Percentiles rank a stretch among this genome's conserved stretches.
Evolutionary conservation across 495 filamentous ascomycete genomes (phyloP).

Genomic region (Penicillium cinerascens): DNA sequence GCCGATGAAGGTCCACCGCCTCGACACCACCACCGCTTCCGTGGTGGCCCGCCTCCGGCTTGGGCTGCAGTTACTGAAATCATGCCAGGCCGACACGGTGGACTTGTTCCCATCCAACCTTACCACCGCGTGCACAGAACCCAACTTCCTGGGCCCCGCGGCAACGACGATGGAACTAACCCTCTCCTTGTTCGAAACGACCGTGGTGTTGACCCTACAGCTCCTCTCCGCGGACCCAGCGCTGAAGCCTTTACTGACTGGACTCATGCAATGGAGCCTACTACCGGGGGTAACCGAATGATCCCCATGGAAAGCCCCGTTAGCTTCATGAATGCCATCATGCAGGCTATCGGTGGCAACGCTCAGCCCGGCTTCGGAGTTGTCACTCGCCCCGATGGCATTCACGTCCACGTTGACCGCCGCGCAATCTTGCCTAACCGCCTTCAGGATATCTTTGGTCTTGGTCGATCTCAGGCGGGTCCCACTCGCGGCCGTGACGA

Average conservation of each 20-base stretch:
- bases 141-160: slow-evolving; percentile 41
- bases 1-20: slow-evolving; percentile 45
- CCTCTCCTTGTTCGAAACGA: slow-evolving; percentile 60
- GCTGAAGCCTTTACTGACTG: slow-evolving; percentile 49
- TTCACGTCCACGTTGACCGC: slow-evolving; percentile 55
- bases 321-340: slow-evolving; percentile 58
- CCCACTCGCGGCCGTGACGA: slow-evolving; percentile 51
- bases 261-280: slow-evolving; percentile 53
- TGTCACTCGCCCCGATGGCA: slow-evolving; percentile 55
- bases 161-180: slow-evolving; percentile 74
- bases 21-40: slow-evolving; percentile 48
- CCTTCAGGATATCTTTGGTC: slow-evolving; percentile 56
- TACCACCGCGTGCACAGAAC: slow-evolving; percentile 53
- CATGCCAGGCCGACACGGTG: slow-evolving; percentile 38
- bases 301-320: slow-evolving; percentile 57
- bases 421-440: slow-evolving; percentile 49
- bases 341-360: slow-evolving; percentile 54
- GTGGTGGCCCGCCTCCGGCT: slow-evolving; percentile 30
- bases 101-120: slow-evolving; percentile 46
- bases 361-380: slow-evolving; percentile 49
- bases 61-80: slow-evolving; percentile 46
- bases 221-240: slow-evolving; percentile 29
- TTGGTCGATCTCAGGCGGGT: slow-evolving; percentile 43
- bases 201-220: slow-evolving; percentile 30
- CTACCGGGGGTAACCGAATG: slow-evolving; percentile 41